These are phyloP conservation scores for Backusella luteola DNA, from an alignment of 192 early-diverging fungal species.

Conservation along the genomic window DNA sequence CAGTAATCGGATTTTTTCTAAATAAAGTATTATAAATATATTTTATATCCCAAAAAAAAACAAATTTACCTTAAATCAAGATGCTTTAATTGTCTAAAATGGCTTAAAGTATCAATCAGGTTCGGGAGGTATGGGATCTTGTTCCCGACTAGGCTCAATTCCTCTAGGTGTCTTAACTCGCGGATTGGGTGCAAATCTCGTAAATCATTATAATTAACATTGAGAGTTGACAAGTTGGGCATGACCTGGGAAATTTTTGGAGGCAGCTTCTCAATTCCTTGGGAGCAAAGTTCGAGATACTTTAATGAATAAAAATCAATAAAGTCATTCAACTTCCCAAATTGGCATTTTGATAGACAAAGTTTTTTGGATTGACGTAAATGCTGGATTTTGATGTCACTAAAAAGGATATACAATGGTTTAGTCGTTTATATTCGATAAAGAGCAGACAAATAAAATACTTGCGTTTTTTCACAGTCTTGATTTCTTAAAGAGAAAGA, in stretches of 20 bases:
- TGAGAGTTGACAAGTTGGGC: neutral
- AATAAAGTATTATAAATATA: too few relatives aligned
- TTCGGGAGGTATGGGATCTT: neutral
- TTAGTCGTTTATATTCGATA: too few relatives aligned
- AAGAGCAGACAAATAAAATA: neutral
- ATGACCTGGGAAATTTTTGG: neutral
- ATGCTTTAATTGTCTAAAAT: neutral
- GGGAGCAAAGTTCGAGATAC: neutral
- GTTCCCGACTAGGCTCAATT: neutral
- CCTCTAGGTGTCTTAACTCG: neutral
- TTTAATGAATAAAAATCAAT: neutral
- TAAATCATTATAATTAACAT: neutral
- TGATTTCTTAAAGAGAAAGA: neutral
- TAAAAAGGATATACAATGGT: neutral
- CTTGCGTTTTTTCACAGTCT: neutral
- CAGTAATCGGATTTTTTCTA: too few relatives aligned
- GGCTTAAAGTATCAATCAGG: neutral
- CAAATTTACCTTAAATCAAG: constrained; percentile 2
- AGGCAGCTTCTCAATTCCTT: neutral
- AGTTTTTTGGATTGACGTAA: neutral
- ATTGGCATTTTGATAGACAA: neutral
- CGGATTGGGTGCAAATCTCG: neutral
- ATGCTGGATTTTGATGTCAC: neutral
- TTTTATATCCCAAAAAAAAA: too few relatives aligned
- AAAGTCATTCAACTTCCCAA: neutral